phyloP scores from a whole-genome alignment of 2,329 filamentous ascomycete genomes.

The Penicillium polonicum region DNA sequence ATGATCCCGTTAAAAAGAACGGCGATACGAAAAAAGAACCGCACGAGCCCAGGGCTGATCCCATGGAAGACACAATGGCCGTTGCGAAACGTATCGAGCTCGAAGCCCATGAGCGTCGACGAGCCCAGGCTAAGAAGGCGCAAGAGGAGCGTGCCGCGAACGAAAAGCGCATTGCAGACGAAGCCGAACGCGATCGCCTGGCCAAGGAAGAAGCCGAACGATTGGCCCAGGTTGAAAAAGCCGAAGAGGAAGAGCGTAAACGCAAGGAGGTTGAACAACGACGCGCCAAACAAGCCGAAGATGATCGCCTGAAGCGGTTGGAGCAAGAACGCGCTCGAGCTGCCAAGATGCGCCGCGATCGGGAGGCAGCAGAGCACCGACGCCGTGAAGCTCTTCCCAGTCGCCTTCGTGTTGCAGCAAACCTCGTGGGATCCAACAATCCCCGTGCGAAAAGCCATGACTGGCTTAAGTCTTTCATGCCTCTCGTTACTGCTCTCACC shows the following conservation, averaged over 20 bases:
- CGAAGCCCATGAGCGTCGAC: slow-evolving; percentile 28
- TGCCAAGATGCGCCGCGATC: slow-evolving; percentile 45
- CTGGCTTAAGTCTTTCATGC: slow-evolving; percentile 49
- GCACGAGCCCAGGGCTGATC: slow-evolving; percentile 27
- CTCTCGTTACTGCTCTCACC: slow-evolving; percentile 46
- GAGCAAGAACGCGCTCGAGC: slow-evolving; percentile 45
- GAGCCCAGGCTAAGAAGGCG: slow-evolving; percentile 28
- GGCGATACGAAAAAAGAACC: slow-evolving; percentile 35
- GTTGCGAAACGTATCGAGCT: slow-evolving; percentile 32
- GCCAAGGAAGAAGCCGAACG: slow-evolving; percentile 39
- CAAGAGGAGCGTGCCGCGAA: slow-evolving; percentile 35
- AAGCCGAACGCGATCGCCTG: slow-evolving; percentile 32
- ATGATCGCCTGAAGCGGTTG: slow-evolving; percentile 45
- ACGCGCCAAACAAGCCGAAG: slow-evolving; percentile 46
- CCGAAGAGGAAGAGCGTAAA: slow-evolving; percentile 45
- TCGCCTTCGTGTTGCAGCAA: slow-evolving; percentile 45
- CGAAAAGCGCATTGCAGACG: slow-evolving; percentile 28
- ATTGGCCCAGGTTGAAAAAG: slow-evolving; percentile 39
- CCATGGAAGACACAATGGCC: slow-evolving; percentile 32
- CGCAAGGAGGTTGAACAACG: slow-evolving; percentile 45
- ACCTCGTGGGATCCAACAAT: slow-evolving; percentile 46
- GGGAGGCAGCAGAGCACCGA: slow-evolving; percentile 47
- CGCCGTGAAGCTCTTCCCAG: slow-evolving; percentile 49
- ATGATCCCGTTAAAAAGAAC: slow-evolving; percentile 14
- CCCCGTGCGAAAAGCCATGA: slow-evolving; percentile 41